phyloP scores from a whole-genome alignment of 495 filamentous ascomycete species.

The Aspergillus hancockii region DNA sequence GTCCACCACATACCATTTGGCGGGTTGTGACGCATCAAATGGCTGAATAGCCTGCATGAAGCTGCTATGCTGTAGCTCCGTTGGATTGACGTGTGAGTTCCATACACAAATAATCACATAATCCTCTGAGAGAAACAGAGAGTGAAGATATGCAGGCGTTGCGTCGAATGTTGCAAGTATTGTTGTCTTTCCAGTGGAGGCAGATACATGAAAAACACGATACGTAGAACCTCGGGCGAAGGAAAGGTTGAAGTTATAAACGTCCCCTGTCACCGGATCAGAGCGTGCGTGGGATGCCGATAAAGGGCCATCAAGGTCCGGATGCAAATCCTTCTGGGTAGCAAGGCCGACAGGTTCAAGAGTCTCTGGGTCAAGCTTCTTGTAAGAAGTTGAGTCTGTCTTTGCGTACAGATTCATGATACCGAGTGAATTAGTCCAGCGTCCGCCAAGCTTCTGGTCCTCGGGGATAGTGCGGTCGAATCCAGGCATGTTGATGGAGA shows the following conservation, averaged over 20 bases:
- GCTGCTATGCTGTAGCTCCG: constrained; percentile 47
- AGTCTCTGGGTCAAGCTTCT: constrained; percentile 66
- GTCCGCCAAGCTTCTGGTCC: constrained; percentile 6
- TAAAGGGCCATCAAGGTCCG: constrained; percentile 61
- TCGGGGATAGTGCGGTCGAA: constrained; percentile 20
- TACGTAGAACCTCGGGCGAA: constrained; percentile 53
- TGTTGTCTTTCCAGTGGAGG: constrained; percentile 60
- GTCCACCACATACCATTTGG: constrained; percentile 72
- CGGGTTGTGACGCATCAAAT: constrained; percentile 51
- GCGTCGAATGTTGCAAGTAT: constrained; percentile 68
- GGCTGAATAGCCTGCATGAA: constrained; percentile 30
- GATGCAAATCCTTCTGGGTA: constrained; percentile 60
- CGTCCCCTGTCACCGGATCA: constrained; percentile 70
- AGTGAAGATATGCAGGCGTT: constrained; percentile 68
- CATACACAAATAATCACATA: constrained; percentile 71
- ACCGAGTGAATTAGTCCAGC: constrained; percentile 28
- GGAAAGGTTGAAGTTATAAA: constrained; percentile 76
- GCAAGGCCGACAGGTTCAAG: constrained; percentile 67
- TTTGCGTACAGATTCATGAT: constrained; percentile 56
- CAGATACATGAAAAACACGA: constrained; percentile 63
- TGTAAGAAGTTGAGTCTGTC: constrained; percentile 58
- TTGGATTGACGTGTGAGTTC: constrained; percentile 57
- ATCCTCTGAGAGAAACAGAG: constrained; percentile 64
- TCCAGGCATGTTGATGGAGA: constrained; percentile 60
- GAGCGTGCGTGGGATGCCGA: constrained; percentile 67